phyloP scores from a whole-genome alignment of 2,329 filamentous ascomycete genomes.

The Xylaria arbuscula region DNA sequence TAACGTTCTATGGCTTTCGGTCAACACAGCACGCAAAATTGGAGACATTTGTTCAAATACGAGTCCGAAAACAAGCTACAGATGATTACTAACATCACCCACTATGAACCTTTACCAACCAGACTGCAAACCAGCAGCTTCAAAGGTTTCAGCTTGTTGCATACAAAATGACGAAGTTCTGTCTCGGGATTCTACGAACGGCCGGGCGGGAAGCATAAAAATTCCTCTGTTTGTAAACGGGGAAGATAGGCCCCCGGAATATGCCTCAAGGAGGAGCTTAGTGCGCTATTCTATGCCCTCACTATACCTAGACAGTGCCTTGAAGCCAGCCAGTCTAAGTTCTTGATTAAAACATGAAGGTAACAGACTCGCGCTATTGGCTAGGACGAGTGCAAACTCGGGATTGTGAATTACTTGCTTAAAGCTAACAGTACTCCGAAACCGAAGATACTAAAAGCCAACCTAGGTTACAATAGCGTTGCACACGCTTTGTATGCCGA shows the following conservation, averaged over 20 bases:
- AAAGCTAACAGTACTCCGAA: no score
- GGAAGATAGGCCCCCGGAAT: not conserved
- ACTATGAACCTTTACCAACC: not conserved
- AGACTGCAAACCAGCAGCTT: slow-evolving; percentile 6
- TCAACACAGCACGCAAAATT: not conserved
- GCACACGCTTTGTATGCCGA: no score
- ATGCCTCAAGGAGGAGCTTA: not conserved
- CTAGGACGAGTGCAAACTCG: no score
- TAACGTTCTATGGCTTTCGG: not conserved
- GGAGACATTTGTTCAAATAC: not conserved
- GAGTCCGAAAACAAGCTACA: slow-evolving; percentile 1
- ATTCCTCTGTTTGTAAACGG: not conserved
- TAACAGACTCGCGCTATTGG: no score
- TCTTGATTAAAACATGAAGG: no score
- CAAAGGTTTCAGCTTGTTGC: not conserved
- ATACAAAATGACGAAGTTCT: not conserved
- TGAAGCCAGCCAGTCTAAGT: no score
- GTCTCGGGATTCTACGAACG: not conserved
- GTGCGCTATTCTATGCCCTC: not conserved
- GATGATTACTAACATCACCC: not conserved
- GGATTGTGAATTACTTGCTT: no score
- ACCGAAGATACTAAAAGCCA: no score
- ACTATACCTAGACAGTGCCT: no score
- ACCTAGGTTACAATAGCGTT: no score
- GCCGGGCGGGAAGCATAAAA: not conserved